Conservation (phyloP, 73 alveolate species). For the Tetrahymena thermophila region DNA sequence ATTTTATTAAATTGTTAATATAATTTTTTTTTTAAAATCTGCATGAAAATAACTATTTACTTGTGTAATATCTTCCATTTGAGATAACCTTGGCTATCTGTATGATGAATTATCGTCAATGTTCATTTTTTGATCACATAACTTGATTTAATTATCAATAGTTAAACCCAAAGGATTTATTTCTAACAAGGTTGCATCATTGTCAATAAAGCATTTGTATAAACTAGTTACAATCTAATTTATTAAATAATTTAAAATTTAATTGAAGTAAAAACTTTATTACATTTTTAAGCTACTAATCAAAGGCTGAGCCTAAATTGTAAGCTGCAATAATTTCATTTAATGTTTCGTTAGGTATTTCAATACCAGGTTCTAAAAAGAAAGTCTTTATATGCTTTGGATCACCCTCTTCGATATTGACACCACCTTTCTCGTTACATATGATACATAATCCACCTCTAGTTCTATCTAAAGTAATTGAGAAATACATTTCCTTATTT, state of each 20-base stretch:
- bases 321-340: slow-evolving; percentile 35
- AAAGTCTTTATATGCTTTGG: slow-evolving; percentile 58
- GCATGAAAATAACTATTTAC: not conserved
- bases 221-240: slow-evolving; percentile 21
- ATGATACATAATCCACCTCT: slow-evolving; percentile 59
- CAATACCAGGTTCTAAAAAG: slow-evolving; percentile 42
- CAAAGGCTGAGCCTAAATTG: slow-evolving; percentile 8
- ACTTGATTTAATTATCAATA: slow-evolving; percentile 41
- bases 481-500: slow-evolving; percentile 41
- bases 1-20: not conserved
- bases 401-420: slow-evolving; percentile 72
- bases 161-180: slow-evolving; percentile 77
- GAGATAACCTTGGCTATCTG: slow-evolving; percentile 67
- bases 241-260: not conserved
- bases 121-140: slow-evolving; percentile 76
- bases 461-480: slow-evolving; percentile 50
- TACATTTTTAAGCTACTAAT: slow-evolving; percentile 44
- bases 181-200: slow-evolving; percentile 68
- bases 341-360: slow-evolving; percentile 48
- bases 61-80: slow-evolving; percentile 58
- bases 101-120: slow-evolving; percentile 84
- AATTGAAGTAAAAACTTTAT: not conserved
- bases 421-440: slow-evolving; percentile 62
- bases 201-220: slow-evolving; percentile 60
- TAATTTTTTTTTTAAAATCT: not conserved